Evolutionary conservation across 352 stramenopile species (phyloP), one percentile per base, ranked within the genome.

Genomic region (Elongisporangium prolatum): DNA sequence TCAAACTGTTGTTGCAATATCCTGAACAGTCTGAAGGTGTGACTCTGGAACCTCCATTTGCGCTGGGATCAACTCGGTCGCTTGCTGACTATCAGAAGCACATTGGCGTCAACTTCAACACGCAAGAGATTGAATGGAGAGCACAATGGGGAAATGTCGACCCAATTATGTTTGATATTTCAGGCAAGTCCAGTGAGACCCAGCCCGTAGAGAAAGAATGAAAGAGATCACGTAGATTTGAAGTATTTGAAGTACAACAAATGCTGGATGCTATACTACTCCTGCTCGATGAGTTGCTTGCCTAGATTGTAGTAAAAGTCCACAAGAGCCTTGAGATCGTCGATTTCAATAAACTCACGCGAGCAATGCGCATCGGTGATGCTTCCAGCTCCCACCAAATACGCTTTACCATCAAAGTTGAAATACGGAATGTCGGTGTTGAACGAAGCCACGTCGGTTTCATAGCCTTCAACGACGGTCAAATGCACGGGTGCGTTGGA

Each of bases 371-470:
- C 82, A 61, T 91, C 77, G 5, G 75, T 89, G 64, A 91, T 91
- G 57, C 69, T 86, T 52, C 82, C 82, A 6, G 79, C 79, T 22
- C 82, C 82, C n/a, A 91, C 70, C 25, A 91, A 70, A 58, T 89
- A 91, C n/a, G 79, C 77, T 59, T 85, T 88, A 49, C 82, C 82
- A 34, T 89, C 77, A 55, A 86, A 91, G 44, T 87, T 71, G 61
- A 95, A 91, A 72, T 93, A 96, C 37, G 85, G 83, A n/a, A 96
- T 87, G 38, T 96, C 87, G 0, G 87, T 95, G 63, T 96, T 96
- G 68, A 94, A 96, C 25, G 78, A 91, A 6, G 87, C 87, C 16
- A 96, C 68, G 25, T 89, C 84, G 21, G 80, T 93, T 25, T 91
- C 80, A 60, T 94, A 96, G n/a, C 85, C 87, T 37, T 89, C 78